These are phyloP conservation scores for Lathyrus oleraceus DNA, from an alignment of 306 rosid genomes.

Conservation along the genomic window DNA sequence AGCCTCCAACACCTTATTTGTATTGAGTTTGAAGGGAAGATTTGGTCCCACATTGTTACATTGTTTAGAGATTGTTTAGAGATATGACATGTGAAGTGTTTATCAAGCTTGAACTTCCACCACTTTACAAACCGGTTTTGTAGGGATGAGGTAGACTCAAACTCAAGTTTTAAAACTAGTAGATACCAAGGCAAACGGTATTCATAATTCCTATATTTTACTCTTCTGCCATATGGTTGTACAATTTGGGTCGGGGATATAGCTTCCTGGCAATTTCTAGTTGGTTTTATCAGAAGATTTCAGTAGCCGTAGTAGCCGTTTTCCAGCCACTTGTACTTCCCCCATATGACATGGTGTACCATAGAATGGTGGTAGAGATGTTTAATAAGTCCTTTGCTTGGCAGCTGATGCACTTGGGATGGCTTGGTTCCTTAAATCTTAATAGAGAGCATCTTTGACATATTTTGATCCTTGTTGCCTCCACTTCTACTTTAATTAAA, in stretches of 20 bases:
- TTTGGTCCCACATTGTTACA: no score
- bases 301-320: background rate
- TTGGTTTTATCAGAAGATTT: background rate
- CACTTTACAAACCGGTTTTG: no score
- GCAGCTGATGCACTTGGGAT: constrained; percentile 9
- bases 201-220: background rate
- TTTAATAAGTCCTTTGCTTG: constrained; percentile 11
- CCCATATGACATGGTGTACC: background rate
- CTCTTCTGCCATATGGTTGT: background rate
- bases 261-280: constrained; percentile 4
- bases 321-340: background rate
- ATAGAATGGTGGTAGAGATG: constrained; percentile 18
- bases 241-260: constrained; percentile 4
- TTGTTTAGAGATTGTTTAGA: no score
- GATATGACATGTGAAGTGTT: no score
- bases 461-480: constrained; percentile 10
- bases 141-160: no score
- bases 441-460: background rate
- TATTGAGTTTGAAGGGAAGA: no score
- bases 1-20: no score
- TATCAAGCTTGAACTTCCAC: no score
- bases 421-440: constrained; percentile 24
- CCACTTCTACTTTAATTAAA: constrained; percentile 5
- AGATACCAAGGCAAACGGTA: background rate
- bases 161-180: background rate